Base-by-base conservation (phyloP, 495 filamentous ascomycete genomes). In the Pyronema domesticum region DNA sequence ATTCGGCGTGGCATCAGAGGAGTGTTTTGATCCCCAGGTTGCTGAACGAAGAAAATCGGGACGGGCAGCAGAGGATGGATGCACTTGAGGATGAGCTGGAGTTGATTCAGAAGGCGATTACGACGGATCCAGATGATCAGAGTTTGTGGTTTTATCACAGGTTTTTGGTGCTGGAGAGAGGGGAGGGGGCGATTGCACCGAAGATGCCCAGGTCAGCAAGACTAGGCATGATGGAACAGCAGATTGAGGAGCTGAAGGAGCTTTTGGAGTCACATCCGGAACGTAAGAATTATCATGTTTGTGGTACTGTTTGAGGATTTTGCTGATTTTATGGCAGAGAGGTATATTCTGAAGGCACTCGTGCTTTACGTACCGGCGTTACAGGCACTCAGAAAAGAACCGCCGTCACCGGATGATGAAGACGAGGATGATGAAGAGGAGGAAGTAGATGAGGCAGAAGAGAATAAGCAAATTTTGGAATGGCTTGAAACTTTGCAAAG, bases 141-240 rank as follows among this genome's bases (percentile, higher is more conserved):
- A 89, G 85, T 8, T 70, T 95, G 11, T 99, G 93, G 93, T 94
- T 88, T 67, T 99, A 96, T 66, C 86, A 96, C 62, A 80, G 85
- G 55, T 89, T 78, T 63, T 66, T 95, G 54, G 80, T 95, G 52
- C 61, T 69, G 53, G 43, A 58, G n/a, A 65, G 65, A 37, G 11
- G 14, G 11, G 42, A n/a, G 19, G 48, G 15, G 76, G 81, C 2
- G 70, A 79, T 56, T 68, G 89, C 40, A 74, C 75, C 45, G 56
- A 69, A 15, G 68, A 77, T 37, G 80, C 89, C 34, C 74, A 82
- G 54, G 62, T 78, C 7, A 69, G 77, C 33, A 84, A 88, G 59
- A 65, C 9, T 65, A 13, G n/a, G 46, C 10, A 59, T 66, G 53
- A 15, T 89, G n/a, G 71, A 67, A 49, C 69, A 75, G 46, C 81